Evolutionary conservation across 768 basidiomycete genomes (phyloP), one percentile per base, ranked within the genome.

Genomic region (Amanita polypyramis): DNA sequence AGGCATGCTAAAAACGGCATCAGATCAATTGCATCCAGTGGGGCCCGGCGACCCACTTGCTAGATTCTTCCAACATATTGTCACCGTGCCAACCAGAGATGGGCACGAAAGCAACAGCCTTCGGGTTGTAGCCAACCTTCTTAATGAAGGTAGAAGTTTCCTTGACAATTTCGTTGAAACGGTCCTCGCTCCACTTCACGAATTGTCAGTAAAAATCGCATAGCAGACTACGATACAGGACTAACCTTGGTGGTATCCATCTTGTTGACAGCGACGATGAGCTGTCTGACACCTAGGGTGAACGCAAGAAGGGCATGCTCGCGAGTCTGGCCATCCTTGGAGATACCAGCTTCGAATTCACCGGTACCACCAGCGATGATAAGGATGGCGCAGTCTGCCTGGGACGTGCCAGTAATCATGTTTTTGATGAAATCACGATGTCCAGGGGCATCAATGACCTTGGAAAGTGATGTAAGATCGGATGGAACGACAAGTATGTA

Each of bases 401-500:
- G 96, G 62, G 96, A 99, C 61, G 96, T 99, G 80, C 96, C 96
- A 54, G 96, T 99, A 69, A 99, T 99, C 94, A 94, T 96, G 90
- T 96, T 99, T 77, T 99, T 99, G 82, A 99, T 99, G 75, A 99
- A 99, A 66, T 99, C 96, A 82, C 96, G 93, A 70, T 96, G 94
- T 65, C 95, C 95, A 41, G 96, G 96, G 68, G 96, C 96, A 66
- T 98, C 96, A 61, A 98, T 98, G 74, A 99, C 92, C 91, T 89
- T 52, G 23, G 14, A 27, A 3, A 8, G 15, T n/a, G 8, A 1
- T 12, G n/a, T 42, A 27, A 42, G 40, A 42, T 23, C 49, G 51
- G 54, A 58, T 38, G 57, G 43, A 52, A 45, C 25, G 42, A 54
- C 53, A 53, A 53, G 55, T 43, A 45, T 39, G 53, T 45, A 40